A percentile compares a stretch with the other conserved stretches of the same genome.
Evolutionary conservation across 2,329 filamentous ascomycete species (phyloP).

Genomic region (Huntiella moniliformis): DNA sequence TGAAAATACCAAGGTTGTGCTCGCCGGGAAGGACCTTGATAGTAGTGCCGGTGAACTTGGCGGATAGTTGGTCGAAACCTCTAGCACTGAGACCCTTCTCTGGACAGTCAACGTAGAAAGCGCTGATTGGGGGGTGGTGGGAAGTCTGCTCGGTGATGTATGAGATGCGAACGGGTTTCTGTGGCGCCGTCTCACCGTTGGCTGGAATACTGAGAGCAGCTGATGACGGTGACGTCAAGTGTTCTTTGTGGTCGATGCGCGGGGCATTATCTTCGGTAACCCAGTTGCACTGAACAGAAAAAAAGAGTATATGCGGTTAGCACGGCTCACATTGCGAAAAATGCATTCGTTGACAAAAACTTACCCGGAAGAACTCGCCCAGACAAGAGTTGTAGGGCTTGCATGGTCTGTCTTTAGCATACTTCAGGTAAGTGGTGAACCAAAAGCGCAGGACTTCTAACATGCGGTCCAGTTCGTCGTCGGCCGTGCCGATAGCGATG

Average conservation of each 20-base stretch:
- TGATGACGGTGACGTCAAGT: conserved; percentile 28
- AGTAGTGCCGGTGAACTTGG: conserved; percentile 93
- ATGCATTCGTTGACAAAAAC: conserved; percentile 16
- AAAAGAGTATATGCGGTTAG: conserved; percentile 2
- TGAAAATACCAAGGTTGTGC: conserved; percentile 91
- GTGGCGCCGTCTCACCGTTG: conserved; percentile 22
- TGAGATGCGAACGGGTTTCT: conserved; percentile 54
- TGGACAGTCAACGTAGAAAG: conserved; percentile 83
- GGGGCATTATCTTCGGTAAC: conserved; percentile 67
- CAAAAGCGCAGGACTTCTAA: conserved; percentile 87
- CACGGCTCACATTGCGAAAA: neutral
- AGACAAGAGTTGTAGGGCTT: conserved; percentile 97
- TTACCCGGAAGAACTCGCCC: conserved; percentile 88
- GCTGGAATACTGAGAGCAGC: conserved; percentile 33
- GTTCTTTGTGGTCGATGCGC: conserved; percentile 34
- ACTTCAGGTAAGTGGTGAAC: conserved; percentile 99
- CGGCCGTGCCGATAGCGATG: conserved; percentile 62
- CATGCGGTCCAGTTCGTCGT: conserved; percentile 84
- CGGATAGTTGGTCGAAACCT: conserved; percentile 89
- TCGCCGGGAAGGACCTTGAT: conserved; percentile 80
- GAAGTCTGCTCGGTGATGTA: conserved; percentile 97
- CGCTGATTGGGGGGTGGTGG: conserved; percentile 91
- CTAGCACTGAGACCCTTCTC: conserved; percentile 73
- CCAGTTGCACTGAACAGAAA: conserved; percentile 60
- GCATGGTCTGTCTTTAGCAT: conserved; percentile 94